Evolutionary conservation across 1,284 basidiomycete genomes (phyloP).

Genomic region (Austroboletus sp.): DNA sequence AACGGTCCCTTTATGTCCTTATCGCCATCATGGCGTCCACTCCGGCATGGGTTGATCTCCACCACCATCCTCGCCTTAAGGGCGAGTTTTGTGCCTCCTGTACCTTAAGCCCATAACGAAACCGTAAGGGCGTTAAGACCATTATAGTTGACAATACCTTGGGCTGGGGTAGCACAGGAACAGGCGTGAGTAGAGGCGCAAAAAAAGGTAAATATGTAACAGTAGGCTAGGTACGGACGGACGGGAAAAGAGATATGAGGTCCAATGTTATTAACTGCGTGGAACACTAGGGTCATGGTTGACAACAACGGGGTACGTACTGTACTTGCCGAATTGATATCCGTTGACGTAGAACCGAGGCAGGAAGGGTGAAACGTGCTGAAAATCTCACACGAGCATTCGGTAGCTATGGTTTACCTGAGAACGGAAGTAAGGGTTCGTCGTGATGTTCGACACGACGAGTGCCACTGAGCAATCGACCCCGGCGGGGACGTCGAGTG

Average conservation of each 20-base stretch:
- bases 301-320: constrained; percentile 9
- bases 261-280: constrained; percentile 24
- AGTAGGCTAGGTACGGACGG: constrained; percentile 12
- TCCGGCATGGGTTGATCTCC: constrained; percentile 37
- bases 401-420: constrained; percentile 16
- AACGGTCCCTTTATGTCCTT: not conserved
- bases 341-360: constrained; percentile 26
- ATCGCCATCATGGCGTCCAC: constrained; percentile 28
- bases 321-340: constrained; percentile 28
- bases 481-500: constrained; percentile 38
- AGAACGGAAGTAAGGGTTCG: constrained; percentile 37
- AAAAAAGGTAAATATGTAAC: not conserved
- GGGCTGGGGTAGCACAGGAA: constrained; percentile 28
- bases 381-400: not conserved
- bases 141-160: constrained; percentile 48
- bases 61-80: constrained; percentile 36
- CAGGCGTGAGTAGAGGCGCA: constrained; percentile 2
- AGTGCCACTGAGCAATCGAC: constrained; percentile 47
- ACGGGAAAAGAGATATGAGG: constrained; percentile 26
- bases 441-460: constrained; percentile 34
- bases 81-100: constrained; percentile 36
- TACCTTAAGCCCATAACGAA: constrained; percentile 41
- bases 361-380: not conserved
- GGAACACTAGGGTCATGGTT: not conserved
- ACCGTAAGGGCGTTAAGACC: constrained; percentile 44